Percentiles rank a stretch among this genome's conserved stretches.
Conservation (phyloP, 352 stramenopile genomes). For the Globisporangium parvum region DNA sequence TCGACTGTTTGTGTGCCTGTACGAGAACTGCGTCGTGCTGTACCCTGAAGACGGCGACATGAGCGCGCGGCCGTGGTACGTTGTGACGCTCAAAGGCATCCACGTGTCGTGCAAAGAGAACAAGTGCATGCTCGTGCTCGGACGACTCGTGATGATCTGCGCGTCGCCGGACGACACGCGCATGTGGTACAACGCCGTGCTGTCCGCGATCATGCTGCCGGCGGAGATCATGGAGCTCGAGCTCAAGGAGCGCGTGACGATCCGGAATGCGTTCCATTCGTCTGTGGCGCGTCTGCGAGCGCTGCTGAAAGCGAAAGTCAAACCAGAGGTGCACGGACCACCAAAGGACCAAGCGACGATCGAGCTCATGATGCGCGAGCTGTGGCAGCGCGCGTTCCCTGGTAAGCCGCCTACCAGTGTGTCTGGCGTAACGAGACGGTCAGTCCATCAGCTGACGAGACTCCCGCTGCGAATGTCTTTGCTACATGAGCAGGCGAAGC, state of each 20-base stretch:
- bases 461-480: neutral
- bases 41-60: conserved; percentile 69
- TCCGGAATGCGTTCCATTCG: conserved; percentile 52
- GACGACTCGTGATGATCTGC: conserved; percentile 53
- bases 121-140: conserved; percentile 57
- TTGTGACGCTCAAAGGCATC: conserved; percentile 57
- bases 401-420: conserved; percentile 2
- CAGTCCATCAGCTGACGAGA: neutral
- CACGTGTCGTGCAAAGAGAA: conserved; percentile 60
- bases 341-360: conserved; percentile 69
- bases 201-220: conserved; percentile 52
- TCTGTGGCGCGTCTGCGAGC: conserved; percentile 70
- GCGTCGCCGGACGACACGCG: conserved; percentile 45
- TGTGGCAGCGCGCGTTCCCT: conserved; percentile 65
- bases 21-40: conserved; percentile 76
- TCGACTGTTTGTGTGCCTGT: conserved; percentile 65
- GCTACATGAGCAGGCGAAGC: conserved; percentile 19
- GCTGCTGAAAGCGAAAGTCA: conserved; percentile 73
- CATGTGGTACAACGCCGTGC: conserved; percentile 68
- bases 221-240: conserved; percentile 72
- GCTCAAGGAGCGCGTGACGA: conserved; percentile 67
- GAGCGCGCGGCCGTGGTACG: conserved; percentile 67
- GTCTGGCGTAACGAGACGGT: no score
- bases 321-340: conserved; percentile 58
- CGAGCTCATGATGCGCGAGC: conserved; percentile 69